These are phyloP conservation scores for Anaeromyces robustus DNA, from an alignment of 192 early-diverging fungal genomes.

Conservation along the genomic window DNA sequence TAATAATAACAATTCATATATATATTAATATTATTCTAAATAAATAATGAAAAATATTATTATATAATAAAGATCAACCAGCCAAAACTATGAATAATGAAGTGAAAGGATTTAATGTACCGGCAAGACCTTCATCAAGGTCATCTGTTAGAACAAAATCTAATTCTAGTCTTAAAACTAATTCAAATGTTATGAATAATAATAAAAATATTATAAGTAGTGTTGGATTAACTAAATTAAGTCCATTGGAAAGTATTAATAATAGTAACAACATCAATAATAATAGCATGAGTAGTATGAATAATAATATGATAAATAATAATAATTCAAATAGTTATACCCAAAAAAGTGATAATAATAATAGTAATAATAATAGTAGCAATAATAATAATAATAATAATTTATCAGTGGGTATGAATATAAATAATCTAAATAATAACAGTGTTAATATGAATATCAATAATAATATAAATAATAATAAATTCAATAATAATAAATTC, in stretches of 20 bases:
- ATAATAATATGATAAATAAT: no score
- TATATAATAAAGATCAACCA: no score
- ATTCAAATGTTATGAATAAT: not conserved
- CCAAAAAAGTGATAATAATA: not conserved
- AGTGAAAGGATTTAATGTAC: not conserved
- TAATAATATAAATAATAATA: not conserved
- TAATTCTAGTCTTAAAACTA: not conserved
- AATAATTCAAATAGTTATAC: no score
- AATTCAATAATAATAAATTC: no score
- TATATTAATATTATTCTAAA: no score
- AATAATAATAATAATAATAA: not conserved
- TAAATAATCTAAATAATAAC: not conserved
- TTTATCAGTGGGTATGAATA: no score
- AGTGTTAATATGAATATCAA: not conserved
- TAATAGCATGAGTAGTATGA: no score
- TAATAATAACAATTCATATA: no score
- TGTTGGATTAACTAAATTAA: not conserved
- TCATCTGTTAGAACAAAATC: not conserved
- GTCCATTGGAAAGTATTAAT: not conserved
- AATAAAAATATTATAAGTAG: not conserved
- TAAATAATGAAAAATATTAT: no score
- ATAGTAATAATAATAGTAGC: not conserved
- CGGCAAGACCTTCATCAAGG: not conserved
- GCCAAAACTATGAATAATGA: not conserved
- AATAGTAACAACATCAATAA: not conserved